Evolutionary conservation across 352 stramenopile species (phyloP), one percentile per base, ranked within the genome.

Genomic region (Phytophthora parvispora): DNA sequence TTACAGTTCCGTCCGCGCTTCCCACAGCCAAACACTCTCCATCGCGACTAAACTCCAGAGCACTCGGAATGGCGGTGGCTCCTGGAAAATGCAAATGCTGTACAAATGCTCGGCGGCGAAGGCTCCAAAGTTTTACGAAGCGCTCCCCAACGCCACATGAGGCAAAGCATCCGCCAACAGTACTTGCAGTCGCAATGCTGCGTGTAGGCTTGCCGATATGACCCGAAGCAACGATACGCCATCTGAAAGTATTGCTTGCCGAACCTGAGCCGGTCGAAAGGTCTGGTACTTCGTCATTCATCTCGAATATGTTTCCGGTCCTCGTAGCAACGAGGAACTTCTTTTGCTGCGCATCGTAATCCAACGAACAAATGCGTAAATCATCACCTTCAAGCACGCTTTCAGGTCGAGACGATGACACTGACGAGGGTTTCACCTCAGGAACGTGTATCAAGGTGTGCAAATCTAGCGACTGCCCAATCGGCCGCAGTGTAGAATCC

Each of bases 401-500:
- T 62, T 62, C 49, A 10, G 49, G 59, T 55, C 57, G 28, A 15
- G 56, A 51, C n/a, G 59, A 48, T 31, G 25, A 25, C 38, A 45
- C 61, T 20, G 38, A 49, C 27, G 67, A 34, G 10, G 49, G 27
- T 8, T 54, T 53, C 0, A 57, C 29, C 59, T 60, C 18, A 16
- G 64, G 61, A 20, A 49, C 22, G 24, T 47, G 36, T 29, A 83
- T 9, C 24, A 72, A 3, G 22, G 75, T 49, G 51, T 92, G 86
- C 4, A 95, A 50, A 57, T 94, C 86, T 6, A 93, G 67, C 1
- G 81, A 52, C 32, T 91, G 80, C 13, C 88, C 88, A n/a, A 96
- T 92, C 0, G 88, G 77, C 10, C 75, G 75, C 9, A 94, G 67
- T 0, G 86, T 94, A 25, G 84, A 90, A 60, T 96, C 87, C 87